Base-by-base conservation (phyloP, 2,329 filamentous ascomycete genomes). In the Hypoxylon sp. region DNA sequence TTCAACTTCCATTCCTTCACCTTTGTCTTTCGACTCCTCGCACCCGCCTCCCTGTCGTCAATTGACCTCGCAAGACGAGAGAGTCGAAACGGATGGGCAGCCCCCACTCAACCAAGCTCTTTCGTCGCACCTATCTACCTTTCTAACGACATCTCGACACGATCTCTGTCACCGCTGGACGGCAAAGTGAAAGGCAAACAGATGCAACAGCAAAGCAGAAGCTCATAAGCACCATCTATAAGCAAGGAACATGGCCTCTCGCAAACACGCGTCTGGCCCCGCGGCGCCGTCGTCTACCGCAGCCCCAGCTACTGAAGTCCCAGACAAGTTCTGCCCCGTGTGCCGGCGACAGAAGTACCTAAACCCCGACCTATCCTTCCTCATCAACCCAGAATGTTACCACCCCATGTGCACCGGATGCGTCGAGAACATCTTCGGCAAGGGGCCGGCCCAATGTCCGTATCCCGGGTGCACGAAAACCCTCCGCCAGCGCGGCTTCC, bases 391-490 rank as follows among this genome's bases (percentile, higher is more conserved):
- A 7, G 94, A 97, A 85, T 99, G 96, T 88, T 99, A 99, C 85
- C 96, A 99, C 85, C 94, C 94, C 74, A 98, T 99, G 93, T 99
- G 96, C 85, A 92, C 94, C 80, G 95, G 93, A 64, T 99, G 96
- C 83, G 95, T 98, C 46, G 92, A 95, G 81, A 92, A 95, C 62
- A 93, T 98, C 75, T 99, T 98, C 86, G 92, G 92, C 37, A 91
- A 93, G 61, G 96, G 96, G 0, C 96, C 96, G 0, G 93, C 94
- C 62, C 92, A 94, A 69, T 99, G 97, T 78, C 96, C 96, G 0
- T 93, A 98, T 65, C 93, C 93, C 0, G 92, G 92, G 44, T 99
- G 96, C 82, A 89, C 90, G 78, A 91, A 92, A 79, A 98, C 94
- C 0, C 86, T 99, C 5, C 91, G 96, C 1, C 93, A 95, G 76